phyloP scores from a whole-genome alignment of 805 yeast genomes.

The Nakazawaea populi region DNA sequence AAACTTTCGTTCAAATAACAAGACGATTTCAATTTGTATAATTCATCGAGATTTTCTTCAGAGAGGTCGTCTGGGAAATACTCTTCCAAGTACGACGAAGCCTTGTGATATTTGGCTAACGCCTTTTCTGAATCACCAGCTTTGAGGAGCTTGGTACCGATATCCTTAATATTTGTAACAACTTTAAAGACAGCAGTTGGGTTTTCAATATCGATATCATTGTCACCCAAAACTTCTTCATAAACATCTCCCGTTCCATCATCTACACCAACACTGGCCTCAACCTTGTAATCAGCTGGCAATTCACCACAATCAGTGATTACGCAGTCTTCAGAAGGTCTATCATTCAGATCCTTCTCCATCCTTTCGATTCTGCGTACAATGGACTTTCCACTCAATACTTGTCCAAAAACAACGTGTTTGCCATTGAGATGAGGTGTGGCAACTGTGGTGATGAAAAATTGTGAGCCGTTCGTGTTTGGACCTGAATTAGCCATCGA shows the following conservation, averaged over 20 bases:
- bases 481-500: conserved; percentile 98
- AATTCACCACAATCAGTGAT: conserved; percentile 78
- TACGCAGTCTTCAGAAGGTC: conserved; percentile 64
- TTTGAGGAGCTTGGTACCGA: conserved; percentile 76
- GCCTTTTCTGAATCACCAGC: conserved; percentile 53
- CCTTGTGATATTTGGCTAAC: conserved; percentile 65
- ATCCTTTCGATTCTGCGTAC: conserved; percentile 73
- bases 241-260: conserved; percentile 85
- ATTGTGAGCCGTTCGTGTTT: conserved; percentile 93
- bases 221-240: conserved; percentile 73
- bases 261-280: conserved; percentile 39
- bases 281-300: conserved; percentile 48
- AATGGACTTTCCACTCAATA: conserved; percentile 73
- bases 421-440: conserved; percentile 95
- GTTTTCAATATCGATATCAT: conserved; percentile 54
- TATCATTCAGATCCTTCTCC: conserved; percentile 60
- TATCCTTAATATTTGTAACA: conserved; percentile 57
- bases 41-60: conserved; percentile 42
- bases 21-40: conserved; percentile 54
- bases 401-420: conserved; percentile 94
- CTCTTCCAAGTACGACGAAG: conserved; percentile 61
- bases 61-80: conserved; percentile 68
- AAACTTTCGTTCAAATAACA: conserved; percentile 69
- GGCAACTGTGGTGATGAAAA: conserved; percentile 85
- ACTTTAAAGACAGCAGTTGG: conserved; percentile 68